These are phyloP conservation scores for Wolfiporia cocos DNA, from an alignment of 1,284 basidiomycete genomes.

Conservation along the genomic window DNA sequence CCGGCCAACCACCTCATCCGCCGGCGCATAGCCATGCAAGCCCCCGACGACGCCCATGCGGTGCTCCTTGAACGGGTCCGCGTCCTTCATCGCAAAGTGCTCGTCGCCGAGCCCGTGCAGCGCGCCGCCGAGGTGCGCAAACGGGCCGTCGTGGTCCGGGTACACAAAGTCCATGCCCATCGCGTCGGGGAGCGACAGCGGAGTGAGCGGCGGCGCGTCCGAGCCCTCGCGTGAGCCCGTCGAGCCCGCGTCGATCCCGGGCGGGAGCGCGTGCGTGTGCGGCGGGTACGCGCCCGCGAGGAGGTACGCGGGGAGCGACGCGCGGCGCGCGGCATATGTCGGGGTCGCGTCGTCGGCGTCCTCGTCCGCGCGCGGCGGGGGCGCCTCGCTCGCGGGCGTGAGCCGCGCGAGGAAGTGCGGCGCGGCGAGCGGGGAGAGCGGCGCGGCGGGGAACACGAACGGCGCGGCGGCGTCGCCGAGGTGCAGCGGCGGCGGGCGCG, in stretches of 20 bases:
- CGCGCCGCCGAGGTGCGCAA: too few species aligned
- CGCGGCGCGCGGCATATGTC: slow-evolving; percentile 11
- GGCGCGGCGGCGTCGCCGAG: slow-evolving; percentile 10
- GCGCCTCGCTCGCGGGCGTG: slow-evolving; percentile 4
- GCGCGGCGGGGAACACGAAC: slow-evolving; percentile 1
- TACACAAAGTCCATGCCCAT: slow-evolving; percentile 11
- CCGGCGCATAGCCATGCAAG: too few species aligned
- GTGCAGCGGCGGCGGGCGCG: slow-evolving; percentile 16
- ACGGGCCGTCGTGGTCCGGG: too few species aligned
- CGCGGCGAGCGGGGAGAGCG: neutral
- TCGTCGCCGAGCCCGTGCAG: too few species aligned
- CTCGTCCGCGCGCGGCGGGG: too few species aligned
- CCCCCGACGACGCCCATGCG: too few species aligned
- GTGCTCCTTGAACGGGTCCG: too few species aligned
- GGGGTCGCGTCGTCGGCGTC: too few species aligned
- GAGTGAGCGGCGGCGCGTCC: slow-evolving; percentile 14
- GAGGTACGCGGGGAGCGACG: slow-evolving; percentile 21
- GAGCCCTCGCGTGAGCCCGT: slow-evolving; percentile 6
- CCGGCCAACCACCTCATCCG: too few species aligned
- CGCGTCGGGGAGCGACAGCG: slow-evolving; percentile 11
- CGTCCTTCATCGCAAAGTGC: too few species aligned
- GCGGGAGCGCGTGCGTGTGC: slow-evolving; percentile 2
- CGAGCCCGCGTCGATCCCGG: slow-evolving; percentile 2
- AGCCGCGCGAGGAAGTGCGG: slow-evolving; percentile 4
- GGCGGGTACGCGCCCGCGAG: slow-evolving; percentile 13